A percentile compares a stretch with the other conserved stretches of the same genome.
Conservation (phyloP, 2,329 filamentous ascomycete genomes). For the Pseudopyrenochaeta lycopersici region DNA sequence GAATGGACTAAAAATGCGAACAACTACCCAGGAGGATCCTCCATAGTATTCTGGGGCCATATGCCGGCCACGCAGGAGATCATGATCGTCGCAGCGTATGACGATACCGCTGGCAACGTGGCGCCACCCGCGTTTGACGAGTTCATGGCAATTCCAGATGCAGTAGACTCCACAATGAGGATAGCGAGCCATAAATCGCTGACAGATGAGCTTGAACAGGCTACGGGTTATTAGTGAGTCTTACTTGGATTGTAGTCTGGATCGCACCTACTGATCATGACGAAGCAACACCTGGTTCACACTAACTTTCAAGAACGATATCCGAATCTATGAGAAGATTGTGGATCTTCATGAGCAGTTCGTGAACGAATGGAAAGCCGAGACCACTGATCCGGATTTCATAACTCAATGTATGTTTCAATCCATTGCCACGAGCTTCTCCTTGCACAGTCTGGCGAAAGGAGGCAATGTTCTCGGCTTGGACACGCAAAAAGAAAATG, state of each 20-base stretch:
- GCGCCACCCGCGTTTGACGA: slow-evolving; percentile 29
- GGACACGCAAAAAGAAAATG: slow-evolving; percentile 23
- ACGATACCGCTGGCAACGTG: slow-evolving; percentile 27
- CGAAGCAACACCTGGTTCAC: slow-evolving; percentile 34
- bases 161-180: slow-evolving; percentile 28
- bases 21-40: slow-evolving; percentile 31
- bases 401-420: slow-evolving; percentile 38
- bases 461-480: slow-evolving; percentile 41
- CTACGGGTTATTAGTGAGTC: slow-evolving; percentile 31
- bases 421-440: slow-evolving; percentile 24
- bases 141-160: slow-evolving; percentile 28
- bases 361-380: slow-evolving; percentile 24
- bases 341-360: slow-evolving; percentile 31
- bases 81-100: slow-evolving; percentile 29
- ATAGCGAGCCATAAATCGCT: slow-evolving; percentile 31
- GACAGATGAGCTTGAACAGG: slow-evolving; percentile 34
- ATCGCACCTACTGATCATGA: slow-evolving; percentile 5
- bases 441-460: slow-evolving; percentile 22
- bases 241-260: not conserved
- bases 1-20: slow-evolving; percentile 33
- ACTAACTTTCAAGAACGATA: slow-evolving; percentile 33
- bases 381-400: slow-evolving; percentile 23
- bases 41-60: slow-evolving; percentile 36
- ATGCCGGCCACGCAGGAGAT: slow-evolving; percentile 20
- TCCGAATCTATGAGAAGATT: slow-evolving; percentile 21